Percentiles rank a stretch among this genome's conserved stretches.
These are phyloP conservation scores for Ilex paraguariensis DNA, from an alignment of 305 asterid species.

Conservation along the genomic window DNA sequence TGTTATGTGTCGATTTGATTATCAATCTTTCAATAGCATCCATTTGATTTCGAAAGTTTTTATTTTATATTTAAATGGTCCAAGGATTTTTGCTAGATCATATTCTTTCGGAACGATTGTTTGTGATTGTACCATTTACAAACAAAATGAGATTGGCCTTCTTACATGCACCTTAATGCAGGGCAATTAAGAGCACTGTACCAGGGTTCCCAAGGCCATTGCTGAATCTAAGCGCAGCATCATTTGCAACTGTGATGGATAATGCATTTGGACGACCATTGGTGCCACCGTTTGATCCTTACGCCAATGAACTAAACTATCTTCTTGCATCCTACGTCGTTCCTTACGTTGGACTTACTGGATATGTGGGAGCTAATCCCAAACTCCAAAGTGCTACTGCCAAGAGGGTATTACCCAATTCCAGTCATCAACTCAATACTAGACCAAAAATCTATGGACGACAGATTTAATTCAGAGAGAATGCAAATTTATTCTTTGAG, in stretches of 20 bases:
- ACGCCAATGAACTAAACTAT: slow-evolving; percentile 60
- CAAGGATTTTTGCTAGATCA: too few species aligned
- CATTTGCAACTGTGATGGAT: slow-evolving; percentile 47
- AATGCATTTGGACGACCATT: slow-evolving; percentile 37
- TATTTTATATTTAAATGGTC: too few species aligned
- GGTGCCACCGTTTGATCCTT: slow-evolving; percentile 68
- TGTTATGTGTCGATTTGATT: too few species aligned
- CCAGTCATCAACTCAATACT: not conserved
- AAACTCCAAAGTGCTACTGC: slow-evolving; percentile 43
- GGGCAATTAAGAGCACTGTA: slow-evolving; percentile 60
- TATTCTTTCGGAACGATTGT: too few species aligned
- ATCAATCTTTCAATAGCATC: too few species aligned
- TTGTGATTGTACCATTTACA: too few species aligned
- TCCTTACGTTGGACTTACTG: slow-evolving; percentile 88
- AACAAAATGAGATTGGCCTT: too few species aligned
- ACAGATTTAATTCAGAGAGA: too few species aligned
- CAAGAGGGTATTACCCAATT: slow-evolving; percentile 34
- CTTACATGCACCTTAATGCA: slow-evolving; percentile 7
- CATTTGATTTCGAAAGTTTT: too few species aligned
- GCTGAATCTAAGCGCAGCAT: slow-evolving; percentile 38
- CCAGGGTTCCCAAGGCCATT: slow-evolving; percentile 69
- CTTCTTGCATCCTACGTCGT: slow-evolving; percentile 72
- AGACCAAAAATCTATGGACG: too few species aligned
- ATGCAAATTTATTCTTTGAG: too few species aligned
- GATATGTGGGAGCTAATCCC: slow-evolving; percentile 80